Base-by-base conservation (phyloP, 2,329 filamentous ascomycete species). In the Monosporascus sp. region DNA sequence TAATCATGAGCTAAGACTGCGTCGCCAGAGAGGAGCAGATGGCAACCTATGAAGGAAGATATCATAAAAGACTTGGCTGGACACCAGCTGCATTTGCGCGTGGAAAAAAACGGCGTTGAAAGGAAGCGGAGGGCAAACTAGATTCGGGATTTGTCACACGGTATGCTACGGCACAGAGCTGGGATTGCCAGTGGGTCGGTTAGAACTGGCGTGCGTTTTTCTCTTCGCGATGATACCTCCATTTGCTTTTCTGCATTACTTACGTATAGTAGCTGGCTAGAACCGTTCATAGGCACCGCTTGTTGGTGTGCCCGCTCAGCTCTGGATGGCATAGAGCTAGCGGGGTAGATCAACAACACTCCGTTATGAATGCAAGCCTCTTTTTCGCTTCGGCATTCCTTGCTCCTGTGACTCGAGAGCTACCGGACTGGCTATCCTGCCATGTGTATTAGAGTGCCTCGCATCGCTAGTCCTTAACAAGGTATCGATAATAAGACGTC, bases 151-250 rank as follows among this genome's bases (percentile, higher is more conserved):
- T 51, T 43, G 18, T 20, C 18, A 43, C 39, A 15, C 14, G 39
- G 18, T 43, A 20, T 20, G 22, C n/a, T 11, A 20, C 39, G 14
- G 8, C 6, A 43, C 39, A 43, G 15, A 17, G 37, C 18, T 44
- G n/a, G 43, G 39, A 22, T 24, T 51, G 22, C 39, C 25, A 17
- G 20, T 31, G 25, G 37, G 15, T 48, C 7, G 37, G 50, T 37
- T 54, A 41, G 9, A 24, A 17, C 27, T 31, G 6, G 24, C 37
- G n/a, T 14, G 49, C 17, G 15, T 49, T 22, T 51, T 31, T 37
- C 35, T 48, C 53, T 56, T 51, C 37, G 17, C 52, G 37, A 58
- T 57, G 57, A 58, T 58, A 57, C 57, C 57, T 58, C 38, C 27
- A 47, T 51, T 45, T 55, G 48, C 52, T 56, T 43, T 50, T 50